Percentiles rank a stretch among this genome's conserved stretches.
Conservation (phyloP, 2,329 filamentous ascomycete species). For the Fusarium papillatum region DNA sequence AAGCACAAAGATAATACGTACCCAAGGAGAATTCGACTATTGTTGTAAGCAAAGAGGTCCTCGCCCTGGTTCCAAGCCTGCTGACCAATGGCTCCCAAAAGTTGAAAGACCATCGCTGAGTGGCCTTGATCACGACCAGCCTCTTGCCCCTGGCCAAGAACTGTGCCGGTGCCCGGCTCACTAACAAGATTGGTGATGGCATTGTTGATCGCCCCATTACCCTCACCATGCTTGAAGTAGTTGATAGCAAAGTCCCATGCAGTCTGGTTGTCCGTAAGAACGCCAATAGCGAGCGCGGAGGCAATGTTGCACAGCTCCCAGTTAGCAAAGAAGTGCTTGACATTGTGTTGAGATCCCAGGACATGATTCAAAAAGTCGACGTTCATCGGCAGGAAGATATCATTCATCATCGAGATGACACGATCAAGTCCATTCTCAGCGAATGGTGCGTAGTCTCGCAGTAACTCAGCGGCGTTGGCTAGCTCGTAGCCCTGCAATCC, state of each 20-base stretch:
- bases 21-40: constrained; percentile 36
- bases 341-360: background rate
- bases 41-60: constrained; percentile 15
- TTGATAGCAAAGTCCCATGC: background rate
- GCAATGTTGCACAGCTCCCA: background rate
- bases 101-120: background rate
- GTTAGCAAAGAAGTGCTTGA: background rate
- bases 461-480: background rate
- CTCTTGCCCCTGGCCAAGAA: background rate
- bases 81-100: background rate
- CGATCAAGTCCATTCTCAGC: background rate
- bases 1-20: background rate
- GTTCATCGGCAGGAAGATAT: background rate
- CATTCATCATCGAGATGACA: background rate
- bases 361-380: background rate
- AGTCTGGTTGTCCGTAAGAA: background rate
- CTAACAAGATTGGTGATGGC: background rate
- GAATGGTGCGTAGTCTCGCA: background rate
- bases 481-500: background rate
- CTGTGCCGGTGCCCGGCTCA: background rate
- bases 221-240: background rate
- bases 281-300: background rate
- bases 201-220: background rate
- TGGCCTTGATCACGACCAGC: constrained; percentile 1
- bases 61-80: constrained; percentile 2